Percentiles rank a stretch among this genome's conserved stretches.
These are phyloP conservation scores for Sherardia arvensis DNA, from an alignment of 257 asterid genomes.

Conservation along the genomic window DNA sequence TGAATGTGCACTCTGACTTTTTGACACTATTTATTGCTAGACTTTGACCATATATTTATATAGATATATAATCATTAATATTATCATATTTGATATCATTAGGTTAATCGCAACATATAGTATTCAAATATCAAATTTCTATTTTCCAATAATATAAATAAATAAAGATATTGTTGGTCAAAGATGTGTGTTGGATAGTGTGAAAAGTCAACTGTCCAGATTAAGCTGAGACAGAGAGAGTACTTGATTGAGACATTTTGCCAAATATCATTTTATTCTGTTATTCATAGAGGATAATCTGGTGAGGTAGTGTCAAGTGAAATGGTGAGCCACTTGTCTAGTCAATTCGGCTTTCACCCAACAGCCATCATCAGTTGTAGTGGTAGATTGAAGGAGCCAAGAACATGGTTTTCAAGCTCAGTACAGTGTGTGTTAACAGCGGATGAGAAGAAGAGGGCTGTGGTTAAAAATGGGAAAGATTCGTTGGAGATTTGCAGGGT, in stretches of 20 bases:
- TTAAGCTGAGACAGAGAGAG: too few relatives aligned
- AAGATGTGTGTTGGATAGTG: too few relatives aligned
- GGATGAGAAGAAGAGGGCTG: constrained; percentile 38
- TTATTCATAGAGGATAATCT: neutral
- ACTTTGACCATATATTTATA: too few relatives aligned
- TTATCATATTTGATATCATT: too few relatives aligned
- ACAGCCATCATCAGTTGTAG: constrained; percentile 19
- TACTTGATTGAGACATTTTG: neutral
- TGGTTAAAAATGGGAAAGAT: constrained; percentile 64
- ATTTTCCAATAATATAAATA: too few relatives aligned
- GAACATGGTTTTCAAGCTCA: constrained; percentile 26
- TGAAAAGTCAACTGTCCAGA: too few relatives aligned
- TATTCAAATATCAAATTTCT: too few relatives aligned
- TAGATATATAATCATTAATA: too few relatives aligned
- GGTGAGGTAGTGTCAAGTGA: constrained; percentile 6
- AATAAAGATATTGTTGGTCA: too few relatives aligned
- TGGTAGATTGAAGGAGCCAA: constrained; percentile 18
- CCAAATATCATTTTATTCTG: neutral
- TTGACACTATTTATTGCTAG: too few relatives aligned
- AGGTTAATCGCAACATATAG: too few relatives aligned
- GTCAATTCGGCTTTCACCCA: constrained; percentile 21
- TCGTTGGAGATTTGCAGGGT: constrained; percentile 68
- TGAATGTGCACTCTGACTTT: too few relatives aligned
- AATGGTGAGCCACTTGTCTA: constrained; percentile 38
- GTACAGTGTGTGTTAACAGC: constrained; percentile 39